phyloP scores from a whole-genome alignment of 805 yeast species.

The Spathaspora boniae region DNA sequence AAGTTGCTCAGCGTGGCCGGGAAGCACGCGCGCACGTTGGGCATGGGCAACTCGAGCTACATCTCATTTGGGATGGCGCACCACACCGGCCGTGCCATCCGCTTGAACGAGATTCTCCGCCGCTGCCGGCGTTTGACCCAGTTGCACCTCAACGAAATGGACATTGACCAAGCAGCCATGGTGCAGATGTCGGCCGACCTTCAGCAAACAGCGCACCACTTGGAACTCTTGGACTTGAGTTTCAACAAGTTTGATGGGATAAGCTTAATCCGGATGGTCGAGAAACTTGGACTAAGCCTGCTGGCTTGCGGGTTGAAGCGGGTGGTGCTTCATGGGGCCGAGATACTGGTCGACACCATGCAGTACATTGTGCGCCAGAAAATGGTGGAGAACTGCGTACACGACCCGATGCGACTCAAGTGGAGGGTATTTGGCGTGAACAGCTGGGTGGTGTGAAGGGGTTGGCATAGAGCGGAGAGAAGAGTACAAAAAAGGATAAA shows the following conservation, averaged over 20 bases:
- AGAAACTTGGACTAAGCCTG: slow-evolving; percentile 7
- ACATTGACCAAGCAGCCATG: slow-evolving; percentile 34
- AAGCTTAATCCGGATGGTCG: slow-evolving; percentile 33
- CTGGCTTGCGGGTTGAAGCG: slow-evolving; percentile 15
- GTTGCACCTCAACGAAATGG: slow-evolving; percentile 31
- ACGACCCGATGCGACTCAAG: slow-evolving; percentile 22
- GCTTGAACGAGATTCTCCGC: slow-evolving; percentile 4
- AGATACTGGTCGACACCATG: slow-evolving; percentile 14
- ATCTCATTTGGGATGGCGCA: slow-evolving; percentile 24
- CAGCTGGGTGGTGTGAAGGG: too few relatives aligned
- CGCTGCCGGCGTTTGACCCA: slow-evolving; percentile 11
- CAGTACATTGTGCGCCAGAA: slow-evolving; percentile 5
- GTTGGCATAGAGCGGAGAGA: too few relatives aligned
- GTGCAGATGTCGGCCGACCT: slow-evolving; percentile 26
- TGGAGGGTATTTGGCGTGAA: slow-evolving; percentile 39
- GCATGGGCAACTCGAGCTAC: slow-evolving; percentile 32
- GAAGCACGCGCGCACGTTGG: slow-evolving; percentile 28
- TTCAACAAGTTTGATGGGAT: slow-evolving; percentile 36
- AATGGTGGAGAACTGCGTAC: slow-evolving; percentile 1
- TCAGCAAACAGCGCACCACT: slow-evolving; percentile 8
- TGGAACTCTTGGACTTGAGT: slow-evolving; percentile 34
- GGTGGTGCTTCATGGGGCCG: slow-evolving; percentile 32
- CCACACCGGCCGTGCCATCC: slow-evolving; percentile 1
- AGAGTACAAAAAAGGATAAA: too few relatives aligned
- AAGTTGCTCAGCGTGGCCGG: slow-evolving; percentile 32